Evolutionary conservation across 2,329 filamentous ascomycete genomes (phyloP).

Genomic region (Xylariaceae sp.): DNA sequence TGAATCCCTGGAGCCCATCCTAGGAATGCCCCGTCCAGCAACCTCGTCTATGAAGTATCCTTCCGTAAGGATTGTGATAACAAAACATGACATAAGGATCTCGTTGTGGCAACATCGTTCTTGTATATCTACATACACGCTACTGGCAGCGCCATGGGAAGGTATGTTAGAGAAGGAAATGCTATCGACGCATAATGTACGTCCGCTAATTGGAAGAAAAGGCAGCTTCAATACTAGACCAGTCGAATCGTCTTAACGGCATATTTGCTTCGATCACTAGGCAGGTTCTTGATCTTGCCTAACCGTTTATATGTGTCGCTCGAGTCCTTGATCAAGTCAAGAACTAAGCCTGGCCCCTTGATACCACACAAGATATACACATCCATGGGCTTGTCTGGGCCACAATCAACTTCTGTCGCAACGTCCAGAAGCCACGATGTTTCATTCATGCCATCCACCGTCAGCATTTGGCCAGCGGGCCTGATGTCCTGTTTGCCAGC

Average conservation of each 20-base stretch:
- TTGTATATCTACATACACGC: too few species aligned
- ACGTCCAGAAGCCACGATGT: background rate
- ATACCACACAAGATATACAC: background rate
- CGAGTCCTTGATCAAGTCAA: background rate
- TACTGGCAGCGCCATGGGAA: too few species aligned
- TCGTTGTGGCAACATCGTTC: too few species aligned
- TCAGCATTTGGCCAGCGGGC: background rate
- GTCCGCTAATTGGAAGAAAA: too few species aligned
- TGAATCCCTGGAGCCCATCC: too few species aligned
- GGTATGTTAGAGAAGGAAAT: too few species aligned
- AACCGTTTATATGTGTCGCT: background rate
- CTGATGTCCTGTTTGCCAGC: too few species aligned
- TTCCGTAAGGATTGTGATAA: too few species aligned
- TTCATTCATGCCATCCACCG: background rate
- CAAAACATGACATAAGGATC: too few species aligned
- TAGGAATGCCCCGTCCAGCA: too few species aligned
- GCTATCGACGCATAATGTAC: too few species aligned
- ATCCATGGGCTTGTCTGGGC: background rate
- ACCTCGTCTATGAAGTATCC: too few species aligned
- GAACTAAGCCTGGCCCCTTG: background rate
- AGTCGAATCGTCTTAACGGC: background rate
- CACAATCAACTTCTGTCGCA: background rate
- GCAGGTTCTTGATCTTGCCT: background rate
- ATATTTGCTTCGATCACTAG: background rate
- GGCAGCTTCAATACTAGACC: background rate